Percentiles rank a stretch among this genome's conserved stretches.
Evolutionary conservation across 2,329 filamentous ascomycete genomes (phyloP).

Genomic region (Akanthomyces lecanii): DNA sequence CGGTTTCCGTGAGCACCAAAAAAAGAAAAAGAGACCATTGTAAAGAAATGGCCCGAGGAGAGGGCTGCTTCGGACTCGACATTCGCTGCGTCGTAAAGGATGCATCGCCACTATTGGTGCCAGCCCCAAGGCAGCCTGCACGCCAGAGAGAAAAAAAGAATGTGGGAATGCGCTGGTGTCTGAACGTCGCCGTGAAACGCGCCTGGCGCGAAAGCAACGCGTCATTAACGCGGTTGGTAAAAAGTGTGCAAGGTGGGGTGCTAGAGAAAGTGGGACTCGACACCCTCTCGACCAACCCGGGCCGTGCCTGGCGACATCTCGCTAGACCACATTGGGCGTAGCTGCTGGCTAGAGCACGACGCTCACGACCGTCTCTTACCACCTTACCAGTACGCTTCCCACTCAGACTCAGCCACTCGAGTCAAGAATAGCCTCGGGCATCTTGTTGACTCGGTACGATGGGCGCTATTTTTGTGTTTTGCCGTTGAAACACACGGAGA

Average conservation of each 20-base stretch:
- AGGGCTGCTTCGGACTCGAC: background rate
- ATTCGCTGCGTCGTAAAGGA: background rate
- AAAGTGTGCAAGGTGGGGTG: background rate
- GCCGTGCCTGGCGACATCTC: constrained; percentile 8
- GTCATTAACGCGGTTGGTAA: constrained; percentile 12
- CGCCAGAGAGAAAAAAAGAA: background rate
- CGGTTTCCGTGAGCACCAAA: background rate
- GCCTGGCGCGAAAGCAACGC: constrained; percentile 15
- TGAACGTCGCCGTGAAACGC: constrained; percentile 12
- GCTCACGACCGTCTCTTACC: background rate
- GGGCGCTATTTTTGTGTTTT: background rate
- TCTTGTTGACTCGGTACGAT: background rate
- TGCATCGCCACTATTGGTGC: background rate
- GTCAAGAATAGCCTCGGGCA: background rate
- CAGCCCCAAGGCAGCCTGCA: background rate
- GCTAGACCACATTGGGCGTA: background rate
- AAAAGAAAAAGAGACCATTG: background rate
- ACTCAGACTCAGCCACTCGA: no score
- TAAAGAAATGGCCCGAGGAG: no score
- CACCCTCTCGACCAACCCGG: constrained; percentile 10
- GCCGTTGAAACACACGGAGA: background rate
- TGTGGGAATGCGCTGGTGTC: constrained; percentile 1
- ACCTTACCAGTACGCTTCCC: no score
- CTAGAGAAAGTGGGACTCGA: constrained; percentile 9
- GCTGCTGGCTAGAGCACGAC: background rate